phyloP scores from a whole-genome alignment of 2,329 filamentous ascomycete genomes.

The Ascochyta pisi region DNA sequence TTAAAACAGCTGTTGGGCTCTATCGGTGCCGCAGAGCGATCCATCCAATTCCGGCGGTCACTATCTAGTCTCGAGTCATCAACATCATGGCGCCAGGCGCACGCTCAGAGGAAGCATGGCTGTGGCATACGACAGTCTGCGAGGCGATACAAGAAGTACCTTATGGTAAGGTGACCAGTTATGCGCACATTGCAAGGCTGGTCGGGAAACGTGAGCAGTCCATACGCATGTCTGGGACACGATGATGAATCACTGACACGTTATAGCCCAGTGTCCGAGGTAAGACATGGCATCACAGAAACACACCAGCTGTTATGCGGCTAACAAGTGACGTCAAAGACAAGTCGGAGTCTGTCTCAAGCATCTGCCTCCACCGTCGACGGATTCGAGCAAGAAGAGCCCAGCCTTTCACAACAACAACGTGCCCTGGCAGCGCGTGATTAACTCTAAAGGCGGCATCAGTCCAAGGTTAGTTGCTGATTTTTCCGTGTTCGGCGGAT shows the following conservation, averaged over 20 bases:
- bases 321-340: slow-evolving; percentile 52
- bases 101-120: slow-evolving; percentile 74
- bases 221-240: slow-evolving; percentile 12
- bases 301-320: slow-evolving; percentile 59
- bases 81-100: slow-evolving; percentile 60
- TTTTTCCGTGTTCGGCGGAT: slow-evolving; percentile 10
- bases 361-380: slow-evolving; percentile 68
- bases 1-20: not conserved
- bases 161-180: slow-evolving; percentile 81
- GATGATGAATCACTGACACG: slow-evolving; percentile 31
- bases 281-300: slow-evolving; percentile 31
- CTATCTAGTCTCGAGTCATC: not conserved
- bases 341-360: slow-evolving; percentile 93
- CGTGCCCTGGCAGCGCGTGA: slow-evolving; percentile 94
- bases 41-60: not conserved
- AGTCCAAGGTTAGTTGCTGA: slow-evolving; percentile 72
- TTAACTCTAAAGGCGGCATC: slow-evolving; percentile 85
- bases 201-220: slow-evolving; percentile 71
- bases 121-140: slow-evolving; percentile 82
- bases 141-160: slow-evolving; percentile 86
- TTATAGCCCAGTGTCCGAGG: slow-evolving; percentile 57
- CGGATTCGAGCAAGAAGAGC: slow-evolving; percentile 51
- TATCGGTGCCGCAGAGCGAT: not conserved
- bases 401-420: slow-evolving; percentile 72
- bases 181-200: slow-evolving; percentile 79